Base-by-base conservation (phyloP, 1,139 yeast species). In the Ashbya aceris region DNA sequence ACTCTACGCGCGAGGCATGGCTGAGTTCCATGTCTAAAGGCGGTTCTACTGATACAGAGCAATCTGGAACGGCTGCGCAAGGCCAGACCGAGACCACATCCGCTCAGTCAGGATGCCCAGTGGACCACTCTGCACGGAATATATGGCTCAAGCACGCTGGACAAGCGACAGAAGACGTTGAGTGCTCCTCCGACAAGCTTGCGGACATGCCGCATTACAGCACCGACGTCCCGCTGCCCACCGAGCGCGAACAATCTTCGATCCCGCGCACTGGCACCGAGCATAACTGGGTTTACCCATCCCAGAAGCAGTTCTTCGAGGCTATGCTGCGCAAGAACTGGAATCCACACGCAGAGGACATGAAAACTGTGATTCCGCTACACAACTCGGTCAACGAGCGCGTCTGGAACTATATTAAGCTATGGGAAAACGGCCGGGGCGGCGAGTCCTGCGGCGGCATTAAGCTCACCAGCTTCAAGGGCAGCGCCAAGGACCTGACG, bases 331-430 rank as follows among this genome's bases (percentile, higher is more conserved):
- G 97, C 47, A 91, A 91, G 58, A 76, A 83, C 47, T 86, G 95
- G 89, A 73, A 79, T 42, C 96, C 97, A 2, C 68, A 76, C 11
- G 83, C 84, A 1, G 63, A 67, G 7, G 97, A 89, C 58, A 91
- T 91, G 97, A 70, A 77, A 50, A 76, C 93, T 0, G 86, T 91
- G 31, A 95, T 91, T 2, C 97, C 97, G 1, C 82, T 91, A 37
- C 98, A 91, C 61, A 91, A 91, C 58, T 77, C 85, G 29, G 97
- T 91, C 28, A 91, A 91, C 59, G 98, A 91, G 62, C 68, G 86
- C 45, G 95, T 95, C 2, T 91, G 98, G 98, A 65, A 64, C 46
- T 89, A 84, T 56, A 86, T 91, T 30, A 61, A 78, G 54, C 66
- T 73, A 54, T 91, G 98, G 98, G 98, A 91, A 61, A 61, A 68